Evolutionary conservation across 805 yeast species (phyloP).

Genomic region (Diddensiella caesifluorescens): DNA sequence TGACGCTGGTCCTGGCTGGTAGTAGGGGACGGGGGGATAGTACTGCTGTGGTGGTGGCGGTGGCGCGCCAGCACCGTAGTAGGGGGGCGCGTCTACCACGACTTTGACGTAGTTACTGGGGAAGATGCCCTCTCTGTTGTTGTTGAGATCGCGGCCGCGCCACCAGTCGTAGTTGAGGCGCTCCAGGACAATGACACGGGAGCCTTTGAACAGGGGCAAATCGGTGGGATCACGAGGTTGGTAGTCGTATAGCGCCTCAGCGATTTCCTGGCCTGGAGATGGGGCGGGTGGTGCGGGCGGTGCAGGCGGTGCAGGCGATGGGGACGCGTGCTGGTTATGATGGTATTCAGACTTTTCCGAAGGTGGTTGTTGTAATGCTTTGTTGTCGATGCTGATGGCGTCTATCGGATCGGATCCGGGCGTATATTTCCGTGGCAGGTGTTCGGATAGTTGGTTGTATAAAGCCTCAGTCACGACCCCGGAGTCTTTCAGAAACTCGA

Average conservation of each 20-base stretch:
- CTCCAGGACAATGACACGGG: conserved; percentile 62
- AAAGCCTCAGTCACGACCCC: conserved; percentile 59
- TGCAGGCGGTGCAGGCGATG: conserved; percentile 22
- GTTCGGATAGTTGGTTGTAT: conserved; percentile 43
- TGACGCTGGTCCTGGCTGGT: conserved; percentile 19
- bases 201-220: conserved; percentile 58
- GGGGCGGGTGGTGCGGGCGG: conserved; percentile 23
- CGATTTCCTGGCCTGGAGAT: conserved; percentile 32
- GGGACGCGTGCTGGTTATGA: too few species aligned
- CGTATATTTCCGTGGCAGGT: conserved; percentile 55
- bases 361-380: conserved; percentile 10
- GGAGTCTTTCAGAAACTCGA: conserved; percentile 73
- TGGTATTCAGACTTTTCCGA: conserved; percentile 1
- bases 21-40: conserved; percentile 24
- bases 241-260: conserved; percentile 71
- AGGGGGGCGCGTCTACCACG: conserved; percentile 11
- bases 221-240: conserved; percentile 73
- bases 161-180: conserved; percentile 86
- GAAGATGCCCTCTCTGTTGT: conserved; percentile 67
- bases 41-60: conserved; percentile 47
- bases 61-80: conserved; percentile 12
- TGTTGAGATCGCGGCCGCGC: conserved; percentile 53
- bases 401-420: conserved; percentile 49
- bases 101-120: conserved; percentile 76
- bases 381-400: conserved; percentile 25